Conservation (phyloP, 176 grass and related monocot species). For the Ampelocalamus luodianensis region DNA sequence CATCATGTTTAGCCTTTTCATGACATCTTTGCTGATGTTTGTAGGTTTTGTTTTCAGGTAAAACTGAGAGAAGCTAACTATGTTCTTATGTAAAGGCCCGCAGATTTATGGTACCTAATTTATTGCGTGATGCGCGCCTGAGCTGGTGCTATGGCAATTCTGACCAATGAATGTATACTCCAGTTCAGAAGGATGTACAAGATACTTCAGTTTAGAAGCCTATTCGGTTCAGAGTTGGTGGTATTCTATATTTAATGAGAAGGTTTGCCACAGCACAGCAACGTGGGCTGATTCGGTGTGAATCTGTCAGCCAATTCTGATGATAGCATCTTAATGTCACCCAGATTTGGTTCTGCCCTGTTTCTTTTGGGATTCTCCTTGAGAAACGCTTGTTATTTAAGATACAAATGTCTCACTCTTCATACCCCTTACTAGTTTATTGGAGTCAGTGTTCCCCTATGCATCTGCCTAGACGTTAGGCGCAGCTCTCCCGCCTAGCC, state of each 20-base stretch:
- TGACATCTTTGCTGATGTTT: too few relatives aligned
- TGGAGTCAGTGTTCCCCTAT: too few relatives aligned
- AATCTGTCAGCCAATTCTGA: background rate
- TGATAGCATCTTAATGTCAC: background rate
- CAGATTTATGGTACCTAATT: conserved; percentile 9
- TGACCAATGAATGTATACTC: background rate
- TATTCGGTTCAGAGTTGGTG: background rate
- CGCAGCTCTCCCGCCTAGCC: too few relatives aligned
- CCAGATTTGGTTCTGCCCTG: background rate
- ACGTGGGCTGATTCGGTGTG: too few relatives aligned
- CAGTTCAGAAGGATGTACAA: background rate
- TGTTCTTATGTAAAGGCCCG: background rate
- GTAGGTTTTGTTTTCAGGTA: conserved; percentile 17
- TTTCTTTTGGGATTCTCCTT: too few relatives aligned
- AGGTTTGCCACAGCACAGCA: background rate
- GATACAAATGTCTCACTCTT: too few relatives aligned
- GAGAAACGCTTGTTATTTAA: too few relatives aligned
- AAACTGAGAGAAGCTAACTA: background rate
- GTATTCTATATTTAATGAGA: background rate
- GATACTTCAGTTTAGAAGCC: background rate
- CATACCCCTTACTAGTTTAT: too few relatives aligned
- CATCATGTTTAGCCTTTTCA: too few relatives aligned
- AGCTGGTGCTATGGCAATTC: too few relatives aligned
- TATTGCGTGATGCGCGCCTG: background rate
- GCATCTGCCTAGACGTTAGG: too few relatives aligned